Base-by-base conservation (phyloP, 306 rosid species). In the Spatholobus suberectus region DNA sequence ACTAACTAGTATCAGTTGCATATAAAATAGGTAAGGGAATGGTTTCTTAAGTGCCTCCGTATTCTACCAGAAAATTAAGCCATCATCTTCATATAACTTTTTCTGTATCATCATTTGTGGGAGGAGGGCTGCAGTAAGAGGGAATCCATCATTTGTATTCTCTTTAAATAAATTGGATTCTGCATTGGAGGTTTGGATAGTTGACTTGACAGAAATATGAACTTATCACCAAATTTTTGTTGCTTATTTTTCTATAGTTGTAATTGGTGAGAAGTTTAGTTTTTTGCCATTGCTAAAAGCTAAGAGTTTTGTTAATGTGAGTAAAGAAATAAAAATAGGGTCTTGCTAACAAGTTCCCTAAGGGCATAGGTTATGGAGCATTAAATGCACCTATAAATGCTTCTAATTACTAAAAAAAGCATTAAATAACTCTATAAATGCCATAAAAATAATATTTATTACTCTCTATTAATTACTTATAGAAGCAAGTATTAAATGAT, bases 131-230 rank as follows among this genome's bases (percentile, higher is more conserved):
- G 51, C 37, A 61, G 52, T 34, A 5, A 12, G 32, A 34, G 62
- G 21, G 55, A 81, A 37, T 46, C 23, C 27, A 32, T 62, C 34
- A n/a, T 70, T 70, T 43, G 72, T 43, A 70, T 41, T 57, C 35
- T 27, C 38, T 12, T 62, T 0, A 24, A 49, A 38, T 68, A 40
- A 65, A 37, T 35, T n/a, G 14, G 44, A 65, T 57, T 80, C 11
- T 24, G 8, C 55, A 12, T 69, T 5, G 70, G 20, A 40, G 44
- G 57, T 41, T 54, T 79, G 29, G 70, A 26, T 35, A 35, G 18
- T 34, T 21, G 44, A 27, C 72, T 34, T 21, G 44, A 27, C 72
- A 66, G 32, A 43, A 66, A 38, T 21, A 21, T 76, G 26, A 71
- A 52, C 21, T 67, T 27, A 10, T 21, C 55, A 23, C 41, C 34